A percentile compares a stretch with the other conserved stretches of the same genome.
phyloP scores from a whole-genome alignment of 108 stramenopile genomes.

The Ochromonas danica region DNA sequence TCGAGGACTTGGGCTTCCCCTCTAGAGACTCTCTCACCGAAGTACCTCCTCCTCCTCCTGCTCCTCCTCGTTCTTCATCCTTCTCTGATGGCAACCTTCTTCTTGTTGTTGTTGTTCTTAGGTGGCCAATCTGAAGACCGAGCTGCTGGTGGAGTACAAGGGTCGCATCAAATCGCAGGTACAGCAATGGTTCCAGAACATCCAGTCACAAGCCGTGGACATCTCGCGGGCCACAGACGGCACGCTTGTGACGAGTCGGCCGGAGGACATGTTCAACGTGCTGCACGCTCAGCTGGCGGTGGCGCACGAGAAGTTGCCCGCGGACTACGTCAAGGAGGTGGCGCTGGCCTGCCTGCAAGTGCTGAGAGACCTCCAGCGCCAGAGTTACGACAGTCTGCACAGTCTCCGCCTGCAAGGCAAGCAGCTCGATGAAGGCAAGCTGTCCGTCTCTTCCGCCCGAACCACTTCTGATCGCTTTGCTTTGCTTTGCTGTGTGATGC shows the following conservation, averaged over 20 bases:
- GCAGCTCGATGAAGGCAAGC: too few relatives aligned
- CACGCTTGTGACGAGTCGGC: neutral
- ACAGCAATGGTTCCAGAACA: conserved; percentile 23
- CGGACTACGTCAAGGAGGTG: conserved; percentile 17
- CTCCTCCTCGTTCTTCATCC: too few relatives aligned
- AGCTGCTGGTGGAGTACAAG: conserved; percentile 11
- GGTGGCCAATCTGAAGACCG: neutral
- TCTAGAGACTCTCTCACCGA: neutral
- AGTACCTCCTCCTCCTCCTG: too few relatives aligned
- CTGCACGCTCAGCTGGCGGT: conserved; percentile 23
- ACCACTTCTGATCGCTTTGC: too few relatives aligned
- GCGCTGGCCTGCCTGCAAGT: conserved; percentile 26
- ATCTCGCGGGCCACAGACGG: neutral
- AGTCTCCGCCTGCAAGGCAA: too few relatives aligned
- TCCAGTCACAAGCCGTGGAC: neutral
- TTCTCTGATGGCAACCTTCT: too few relatives aligned
- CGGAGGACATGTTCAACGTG: conserved; percentile 38
- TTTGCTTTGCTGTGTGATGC: too few relatives aligned
- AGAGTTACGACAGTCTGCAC: neutral
- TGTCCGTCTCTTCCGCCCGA: too few relatives aligned
- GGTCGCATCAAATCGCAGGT: conserved; percentile 24
- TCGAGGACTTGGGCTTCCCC: neutral
- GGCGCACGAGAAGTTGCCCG: conserved; percentile 27
- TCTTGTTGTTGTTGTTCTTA: too few relatives aligned
- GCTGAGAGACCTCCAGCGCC: neutral